Evolutionary conservation across 2,329 filamentous ascomycete species (phyloP).

Genomic region (Hymenoscyphus linearis): DNA sequence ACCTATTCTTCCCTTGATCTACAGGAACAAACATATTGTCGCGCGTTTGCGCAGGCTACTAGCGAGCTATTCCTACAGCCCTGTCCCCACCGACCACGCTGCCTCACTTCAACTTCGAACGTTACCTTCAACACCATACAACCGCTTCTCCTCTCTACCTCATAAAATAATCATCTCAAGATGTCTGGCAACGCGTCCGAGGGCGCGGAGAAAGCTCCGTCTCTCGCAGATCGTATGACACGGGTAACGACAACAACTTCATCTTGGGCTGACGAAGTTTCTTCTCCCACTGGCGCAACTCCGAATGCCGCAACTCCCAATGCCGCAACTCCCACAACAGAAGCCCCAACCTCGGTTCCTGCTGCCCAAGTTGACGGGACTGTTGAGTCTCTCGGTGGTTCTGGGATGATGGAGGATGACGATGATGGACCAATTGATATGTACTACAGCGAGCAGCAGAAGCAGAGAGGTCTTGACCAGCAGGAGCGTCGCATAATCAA

Average conservation of each 20-base stretch:
- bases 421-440: constrained; percentile 83
- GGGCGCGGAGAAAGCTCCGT: constrained; percentile 26
- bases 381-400: constrained; percentile 38
- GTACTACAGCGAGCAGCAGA: constrained; percentile 83
- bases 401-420: constrained; percentile 53
- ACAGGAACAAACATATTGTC: background rate
- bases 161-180: too few relatives aligned
- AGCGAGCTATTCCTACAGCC: background rate
- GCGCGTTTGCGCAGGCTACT: background rate
- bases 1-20: background rate
- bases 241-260: constrained; percentile 33
- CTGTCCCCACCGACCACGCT: background rate
- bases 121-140: too few relatives aligned
- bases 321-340: constrained; percentile 9
- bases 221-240: constrained; percentile 44
- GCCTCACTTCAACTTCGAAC: too few relatives aligned
- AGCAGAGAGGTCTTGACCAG: constrained; percentile 77
- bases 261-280: constrained; percentile 40
- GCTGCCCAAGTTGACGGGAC: constrained; percentile 42
- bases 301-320: constrained; percentile 18
- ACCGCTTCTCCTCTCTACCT: too few relatives aligned
- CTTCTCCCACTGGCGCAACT: constrained; percentile 22
- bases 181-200: constrained; percentile 18
- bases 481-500: constrained; percentile 84
- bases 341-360: constrained; percentile 9